Percentiles rank a stretch among this genome's conserved stretches.
phyloP scores from a whole-genome alignment of 2,329 filamentous ascomycete species.

The Westerdykella ornata region DNA sequence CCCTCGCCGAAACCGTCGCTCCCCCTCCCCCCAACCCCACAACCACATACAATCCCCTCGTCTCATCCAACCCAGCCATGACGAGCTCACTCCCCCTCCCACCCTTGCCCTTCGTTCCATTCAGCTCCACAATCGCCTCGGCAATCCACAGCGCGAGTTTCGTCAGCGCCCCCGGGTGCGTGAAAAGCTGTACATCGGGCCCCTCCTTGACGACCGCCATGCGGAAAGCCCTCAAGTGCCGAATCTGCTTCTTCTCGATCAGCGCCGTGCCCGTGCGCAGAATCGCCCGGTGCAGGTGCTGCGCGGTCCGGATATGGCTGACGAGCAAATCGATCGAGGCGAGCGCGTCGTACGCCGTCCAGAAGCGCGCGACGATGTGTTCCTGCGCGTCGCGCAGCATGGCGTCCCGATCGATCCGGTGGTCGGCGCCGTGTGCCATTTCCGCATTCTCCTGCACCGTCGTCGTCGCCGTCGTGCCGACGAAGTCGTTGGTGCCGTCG shows the following conservation, averaged over 20 bases:
- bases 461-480: no score
- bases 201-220: constrained; percentile 96
- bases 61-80: constrained; percentile 82
- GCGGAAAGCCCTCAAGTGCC: constrained; percentile 83
- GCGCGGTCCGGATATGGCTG: constrained; percentile 70
- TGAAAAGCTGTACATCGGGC: constrained; percentile 84
- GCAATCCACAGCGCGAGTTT: constrained; percentile 93
- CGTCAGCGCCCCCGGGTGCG: constrained; percentile 83
- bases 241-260: constrained; percentile 89
- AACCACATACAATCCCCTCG: constrained; percentile 79
- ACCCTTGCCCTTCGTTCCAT: constrained; percentile 62
- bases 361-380: constrained; percentile 49
- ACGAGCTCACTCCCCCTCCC: constrained; percentile 80
- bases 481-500: constrained; percentile 26
- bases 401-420: constrained; percentile 8
- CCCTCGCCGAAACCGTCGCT: constrained; percentile 53
- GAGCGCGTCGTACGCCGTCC: constrained; percentile 54
- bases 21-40: constrained; percentile 88
- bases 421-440: constrained; percentile 12
- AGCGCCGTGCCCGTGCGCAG: constrained; percentile 86
- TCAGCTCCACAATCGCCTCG: constrained; percentile 84
- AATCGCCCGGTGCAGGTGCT: constrained; percentile 85
- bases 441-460: constrained; percentile 24
- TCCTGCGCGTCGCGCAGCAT: constrained; percentile 35
- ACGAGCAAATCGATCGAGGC: constrained; percentile 61